Base-by-base conservation (phyloP, 2,329 filamentous ascomycete genomes). In the Paraconiothyrium sp. region DNA sequence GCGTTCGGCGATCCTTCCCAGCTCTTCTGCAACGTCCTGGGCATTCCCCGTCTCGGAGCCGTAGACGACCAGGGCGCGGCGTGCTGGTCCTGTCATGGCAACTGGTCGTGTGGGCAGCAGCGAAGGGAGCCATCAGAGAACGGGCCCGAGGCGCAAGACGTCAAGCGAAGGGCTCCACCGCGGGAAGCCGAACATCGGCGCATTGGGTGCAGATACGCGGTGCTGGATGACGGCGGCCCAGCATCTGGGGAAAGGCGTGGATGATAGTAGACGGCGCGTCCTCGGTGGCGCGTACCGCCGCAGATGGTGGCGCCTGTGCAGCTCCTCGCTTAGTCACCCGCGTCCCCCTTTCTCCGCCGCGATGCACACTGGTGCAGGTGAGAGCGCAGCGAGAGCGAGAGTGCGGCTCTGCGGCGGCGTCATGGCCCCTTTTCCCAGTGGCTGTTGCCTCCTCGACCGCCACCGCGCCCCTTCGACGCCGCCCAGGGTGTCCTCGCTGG, bases 21-120 rank as follows among this genome's bases (percentile, higher is more conserved):
- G 82, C 76, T 97, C 93, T 72, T 93, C 89, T 22, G 95, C 94
- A 65, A 94, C 88, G 79, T 98, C 94, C 79, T 97, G 92, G 58
- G 93, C 90, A 74, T 95, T 97, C 59, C 95, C 95, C 24, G 94
- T 98, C 82, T 99, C 95, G 43, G 94, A 96, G 58, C 93, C 95
- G 80, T 97, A 99, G 37, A 97, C 85, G 60, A 99, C 85, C 67
- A 97, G 86, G 55, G 86, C 88, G 46, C 81, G 85, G 68, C 76
- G 75, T 54, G 65, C 59, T 46, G 66, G 66, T 59, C 59, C 60
- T 27, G 59, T 61, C 69, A 73, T 74, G 66, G 66, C 59, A 54
- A 58, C 20, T 34, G 27, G n/a, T 46, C 39, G 63, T 54, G 63
- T 59, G 49, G 39, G 60, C 52, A 57, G 61, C 39, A 59, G 61